A percentile compares a stretch with the other conserved stretches of the same genome.
Conservation (phyloP, 2,329 filamentous ascomycete genomes). For the Trichophyton rubrum region DNA sequence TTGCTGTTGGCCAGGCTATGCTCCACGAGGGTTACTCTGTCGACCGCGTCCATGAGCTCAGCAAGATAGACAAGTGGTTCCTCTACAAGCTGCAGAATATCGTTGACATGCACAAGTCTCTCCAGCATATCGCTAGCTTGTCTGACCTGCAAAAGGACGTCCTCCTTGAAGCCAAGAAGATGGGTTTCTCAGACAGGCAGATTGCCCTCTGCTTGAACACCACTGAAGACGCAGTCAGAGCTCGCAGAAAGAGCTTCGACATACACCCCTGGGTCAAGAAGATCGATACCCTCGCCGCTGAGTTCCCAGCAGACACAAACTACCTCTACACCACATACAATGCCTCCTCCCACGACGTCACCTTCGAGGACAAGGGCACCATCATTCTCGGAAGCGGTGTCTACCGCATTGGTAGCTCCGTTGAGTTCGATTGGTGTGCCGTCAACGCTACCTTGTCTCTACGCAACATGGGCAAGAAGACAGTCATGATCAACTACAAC, state of each 20-base stretch:
- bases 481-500: conserved; percentile 92
- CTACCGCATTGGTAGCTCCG: conserved; percentile 92
- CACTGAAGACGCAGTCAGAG: conserved; percentile 81
- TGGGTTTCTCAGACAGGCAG: conserved; percentile 94
- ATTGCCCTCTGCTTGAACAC: conserved; percentile 76
- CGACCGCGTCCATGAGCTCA: conserved; percentile 80
- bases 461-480: conserved; percentile 83
- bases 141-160: conserved; percentile 79
- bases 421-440: conserved; percentile 98
- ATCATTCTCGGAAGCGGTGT: conserved; percentile 88
- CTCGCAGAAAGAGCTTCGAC: conserved; percentile 69
- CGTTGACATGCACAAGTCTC: conserved; percentile 74
- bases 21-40: conserved; percentile 92
- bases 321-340: conserved; percentile 98
- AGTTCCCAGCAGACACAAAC: conserved; percentile 91
- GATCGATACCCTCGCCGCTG: conserved; percentile 93
- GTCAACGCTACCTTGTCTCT: conserved; percentile 79
- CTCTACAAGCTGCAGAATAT: conserved; percentile 96
- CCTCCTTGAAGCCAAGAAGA: conserved; percentile 84
- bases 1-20: conserved; percentile 96
- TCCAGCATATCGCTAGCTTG: conserved; percentile 72
- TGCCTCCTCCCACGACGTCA: conserved; percentile 81
- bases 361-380: conserved; percentile 82
- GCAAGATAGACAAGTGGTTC: conserved; percentile 99
- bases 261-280: conserved; percentile 96